Evolutionary conservation across 768 basidiomycete genomes (phyloP), one percentile per base, ranked within the genome.

Genomic region (Mycena kentingensis): DNA sequence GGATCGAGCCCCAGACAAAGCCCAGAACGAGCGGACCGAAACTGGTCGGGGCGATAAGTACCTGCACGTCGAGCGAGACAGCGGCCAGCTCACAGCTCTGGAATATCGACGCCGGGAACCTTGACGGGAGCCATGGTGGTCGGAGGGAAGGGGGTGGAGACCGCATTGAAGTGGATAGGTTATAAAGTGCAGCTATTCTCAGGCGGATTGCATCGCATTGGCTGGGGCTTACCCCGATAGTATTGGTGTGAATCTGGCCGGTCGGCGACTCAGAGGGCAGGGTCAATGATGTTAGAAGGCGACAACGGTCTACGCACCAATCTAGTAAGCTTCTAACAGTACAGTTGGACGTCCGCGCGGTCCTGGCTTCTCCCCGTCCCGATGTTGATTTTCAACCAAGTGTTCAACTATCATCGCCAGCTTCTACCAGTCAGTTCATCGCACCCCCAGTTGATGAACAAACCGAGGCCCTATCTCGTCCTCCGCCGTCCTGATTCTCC

Each of bases 1-100:
- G 51, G 10, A 28, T 24, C 25, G 32, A 52, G 19, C 51, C 35
- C 43, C 42, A 52, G 34, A 52, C 42, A 22, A 24, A 52, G 5
- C 51, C 51, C n/a, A 52, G 43, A 21, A 52, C 6, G 32, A 34
- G 10, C n/a, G 32, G 32, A 34, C 32, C 32, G 32, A 34, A 34
- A 34, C 32, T 34, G 32, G n/a, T n/a, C n/a, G n/a, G 32, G n/a
- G 11, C 11, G 11, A 34, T 34, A n/a, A n/a, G 32, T n/a, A n/a
- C 10, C 32, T 10, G 32, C 10, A 34, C 32, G n/a, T n/a, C 10
- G 32, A 34, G 11, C 10, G n/a, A n/a, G 32, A n/a, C 32, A 34
- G 32, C 10, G 32, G 32, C 10, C 32, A 34, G 32, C 32, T 34
- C 32, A 34, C 32, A 34, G 32, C 32, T 34, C 32, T 10, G 32